Base-by-base conservation (phyloP, 441 rosid species). In the Hura crepitans region DNA sequence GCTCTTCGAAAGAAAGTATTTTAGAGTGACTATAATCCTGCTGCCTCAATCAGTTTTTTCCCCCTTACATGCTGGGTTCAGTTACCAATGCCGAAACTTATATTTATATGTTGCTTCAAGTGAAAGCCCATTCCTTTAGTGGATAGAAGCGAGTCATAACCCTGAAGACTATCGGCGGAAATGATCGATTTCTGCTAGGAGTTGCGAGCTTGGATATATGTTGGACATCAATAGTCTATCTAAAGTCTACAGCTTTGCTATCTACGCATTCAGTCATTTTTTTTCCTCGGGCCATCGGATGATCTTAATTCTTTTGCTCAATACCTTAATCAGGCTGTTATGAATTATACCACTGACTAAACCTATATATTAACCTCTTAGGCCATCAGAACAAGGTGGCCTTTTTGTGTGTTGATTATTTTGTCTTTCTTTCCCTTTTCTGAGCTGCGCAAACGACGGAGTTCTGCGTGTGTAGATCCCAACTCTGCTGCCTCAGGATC, bases 381-480 rank as follows among this genome's bases (percentile, higher is more conserved):
- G 20, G 23, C 30, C 42, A 17, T 33, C 11, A 18, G 45, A 33
- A 4, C 11, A 10, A 27, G 8, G 20, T 22, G 20, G 66, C 23
- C 8, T 45, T 57, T 23, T 8, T 11, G 17, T 17, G 8, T 23
- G 1, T 7, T 1, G 17, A 39, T 42, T 30, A n/a, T n/a, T n/a
- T n/a, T n/a, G n/a, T n/a, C n/a, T 12, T 13, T 25, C 37, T 8
- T 18, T 23, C 3, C 39, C 9, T 62, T 3, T 30, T 25, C 2
- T 20, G 46, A 42, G 15, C 12, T 42, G 12, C 12, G 13, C 22
- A 7, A 9, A 54, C 15, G 33, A 5, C n/a, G 17, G 1, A 45
- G 55, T 59, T 46, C 7, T 63, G 15, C 4, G 0, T 47, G 13
- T 65, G 20, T 74, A 85, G 90, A 74, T 84, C 69, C 73, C 20